These are phyloP conservation scores for Tetracentron sinense DNA, from an alignment of 164 flowering plant species.

Conservation along the genomic window DNA sequence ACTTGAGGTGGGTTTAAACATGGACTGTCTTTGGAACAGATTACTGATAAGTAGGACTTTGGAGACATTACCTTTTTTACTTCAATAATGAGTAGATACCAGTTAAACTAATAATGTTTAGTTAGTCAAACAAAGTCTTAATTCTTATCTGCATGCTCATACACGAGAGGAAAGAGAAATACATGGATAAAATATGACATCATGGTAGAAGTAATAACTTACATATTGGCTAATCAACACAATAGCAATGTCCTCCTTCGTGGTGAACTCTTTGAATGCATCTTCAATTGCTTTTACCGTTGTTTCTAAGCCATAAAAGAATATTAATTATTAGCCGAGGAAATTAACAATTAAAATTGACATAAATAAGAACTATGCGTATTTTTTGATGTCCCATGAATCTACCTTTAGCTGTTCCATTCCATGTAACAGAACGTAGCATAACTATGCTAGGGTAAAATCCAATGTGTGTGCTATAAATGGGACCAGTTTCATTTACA, in stretches of 20 bases:
- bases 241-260: constrained; percentile 88
- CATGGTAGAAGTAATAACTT: constrained; percentile 27
- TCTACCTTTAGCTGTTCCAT: neutral
- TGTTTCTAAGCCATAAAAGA: constrained; percentile 49
- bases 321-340: neutral
- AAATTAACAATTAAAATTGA: neutral
- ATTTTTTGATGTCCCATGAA: neutral
- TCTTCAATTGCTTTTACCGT: constrained; percentile 92
- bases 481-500: neutral
- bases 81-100: neutral
- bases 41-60: no score
- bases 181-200: neutral
- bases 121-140: neutral
- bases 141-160: neutral
- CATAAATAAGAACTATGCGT: neutral
- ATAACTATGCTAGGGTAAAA: neutral
- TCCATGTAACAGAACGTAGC: neutral
- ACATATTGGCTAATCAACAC: constrained; percentile 96
- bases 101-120: neutral
- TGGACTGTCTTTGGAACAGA: no score
- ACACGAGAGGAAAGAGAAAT: neutral
- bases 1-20: no score
- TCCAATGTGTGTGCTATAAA: neutral
- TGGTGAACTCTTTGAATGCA: constrained; percentile 90
- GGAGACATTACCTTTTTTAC: neutral